Base-by-base conservation (phyloP, 164 flowering plant species). In the Stephania japonica region DNA sequence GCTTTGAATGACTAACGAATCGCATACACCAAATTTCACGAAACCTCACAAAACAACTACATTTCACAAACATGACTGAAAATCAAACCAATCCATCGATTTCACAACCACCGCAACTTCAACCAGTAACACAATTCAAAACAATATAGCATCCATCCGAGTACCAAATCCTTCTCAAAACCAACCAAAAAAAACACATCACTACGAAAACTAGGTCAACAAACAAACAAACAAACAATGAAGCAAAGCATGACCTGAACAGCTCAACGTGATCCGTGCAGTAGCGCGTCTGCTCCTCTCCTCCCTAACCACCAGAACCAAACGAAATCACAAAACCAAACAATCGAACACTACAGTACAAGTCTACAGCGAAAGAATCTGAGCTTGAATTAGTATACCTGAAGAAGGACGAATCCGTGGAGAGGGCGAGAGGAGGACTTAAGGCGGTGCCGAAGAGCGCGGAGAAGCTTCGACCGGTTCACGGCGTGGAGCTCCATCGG, bases 211-310 rank as follows among this genome's bases (percentile, higher is more conserved):
- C 12, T 4, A 44, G 14, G 14, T 44, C 50, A 44, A 44, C 14
- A 44, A 8, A 16, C 11, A 66, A 66, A 5, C 32, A 26, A 21
- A 44, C 24, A 65, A 63, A 67, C 23, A 65, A n/a, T 2, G 10
- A 41, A 53, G 62, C 18, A 32, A 26, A 44, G 1, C 21, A 26
- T 50, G 72, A 91, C 97, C 98, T 87, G 81, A 91, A 94, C 68
- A 92, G 86, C 70, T 92, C 91, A 42, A 49, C 63, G 73, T 92
- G 98, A 82, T 94, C 98, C 11, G 98, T 88, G 80, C 89, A 86
- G 78, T 94, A 80, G 18, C 98, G 94, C 18, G 81, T 88, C 75
- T 88, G 81, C 81, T 94, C 97, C 75, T 91, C 97, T 63, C 98
- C 97, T 68, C 98, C 98, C 98, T 94, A 73, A 43, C n/a, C 72